Evolutionary conservation across 768 basidiomycete genomes (phyloP), one percentile per base, ranked within the genome.

Genomic region (Boletus rex-veris): DNA sequence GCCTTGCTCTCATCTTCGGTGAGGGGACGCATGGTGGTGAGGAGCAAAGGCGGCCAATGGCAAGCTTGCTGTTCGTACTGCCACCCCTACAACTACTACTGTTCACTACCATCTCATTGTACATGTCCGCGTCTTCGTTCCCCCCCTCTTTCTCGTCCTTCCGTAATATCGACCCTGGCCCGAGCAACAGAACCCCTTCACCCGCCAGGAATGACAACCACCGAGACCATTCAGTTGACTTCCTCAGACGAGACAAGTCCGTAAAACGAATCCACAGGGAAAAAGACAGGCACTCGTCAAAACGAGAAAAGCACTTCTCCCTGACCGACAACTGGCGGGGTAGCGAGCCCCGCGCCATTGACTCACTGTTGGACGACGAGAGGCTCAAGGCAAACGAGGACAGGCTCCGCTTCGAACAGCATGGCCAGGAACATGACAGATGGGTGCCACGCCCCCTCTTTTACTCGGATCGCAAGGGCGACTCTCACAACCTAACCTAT

Each of bases 1-100:
- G 88, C 82, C 70, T 97, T 97, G 64, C 92, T 96, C 74, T 99
- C 96, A 55, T 97, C 94, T 71, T 98, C 92, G 24, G 96, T 98
- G 48, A 98, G 77, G 19, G 96, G 96, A 9, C 96, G 87, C 96
- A 98, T 97, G 38, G 50, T 74, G 55, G 39, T 58, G 43, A 48
- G 52, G 46, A 53, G 45, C 38, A 51, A 45, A 33, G 36, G 42
- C 26, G 41, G 47, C 53, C 36, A 45, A 37, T 40, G 5, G 28
- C 28, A 18, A 24, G 40, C 39, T 26, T 36, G 14, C 12, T 6
- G 11, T 11, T 16, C 5, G 42, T 44, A 53, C 47, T 44, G 36
- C 59, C 59, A 61, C 59, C 24, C 44, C 19, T 42, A 19, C 52
- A 35, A 33, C 26, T 26, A 33, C 26, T 26, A 8, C 26, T 8